Conservation (phyloP, 257 asterid species). For the Buddleja alternifolia region DNA sequence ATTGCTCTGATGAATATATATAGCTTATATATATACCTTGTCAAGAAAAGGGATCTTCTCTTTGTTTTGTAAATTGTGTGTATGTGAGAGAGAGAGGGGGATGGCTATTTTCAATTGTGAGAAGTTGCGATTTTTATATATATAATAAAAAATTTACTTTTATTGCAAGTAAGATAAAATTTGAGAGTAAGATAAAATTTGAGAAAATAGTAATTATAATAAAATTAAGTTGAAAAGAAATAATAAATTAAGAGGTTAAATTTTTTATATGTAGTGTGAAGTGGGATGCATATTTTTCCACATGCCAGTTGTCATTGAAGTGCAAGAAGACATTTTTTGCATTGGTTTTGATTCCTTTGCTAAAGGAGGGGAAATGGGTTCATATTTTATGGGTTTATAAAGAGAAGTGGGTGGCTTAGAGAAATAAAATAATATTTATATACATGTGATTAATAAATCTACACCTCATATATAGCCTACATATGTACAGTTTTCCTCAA, state of each 20-base stretch:
- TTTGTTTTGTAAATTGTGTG: slow-evolving; percentile 29
- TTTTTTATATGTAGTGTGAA: slow-evolving; percentile 31
- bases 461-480: background rate
- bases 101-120: slow-evolving; percentile 36
- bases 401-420: slow-evolving; percentile 37
- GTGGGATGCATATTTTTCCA: slow-evolving; percentile 59
- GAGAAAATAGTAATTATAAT: background rate
- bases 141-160: slow-evolving; percentile 34
- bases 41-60: slow-evolving; percentile 39
- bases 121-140: slow-evolving; percentile 39
- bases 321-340: slow-evolving; percentile 48
- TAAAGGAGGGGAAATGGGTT: no score
- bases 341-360: slow-evolving; percentile 54
- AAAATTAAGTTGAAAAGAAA: background rate
- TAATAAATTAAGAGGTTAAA: background rate
- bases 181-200: no score
- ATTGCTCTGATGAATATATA: slow-evolving; percentile 41
- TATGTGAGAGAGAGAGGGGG: slow-evolving; percentile 28
- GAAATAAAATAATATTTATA: background rate
- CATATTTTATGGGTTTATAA: slow-evolving; percentile 35
- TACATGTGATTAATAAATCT: background rate
- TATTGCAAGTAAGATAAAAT: slow-evolving; percentile 33
- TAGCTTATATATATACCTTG: slow-evolving; percentile 73
- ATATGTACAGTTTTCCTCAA: background rate
- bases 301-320: slow-evolving; percentile 80